Conservation (phyloP, 2,329 filamentous ascomycete genomes). For the Hypoxylon sp. region DNA sequence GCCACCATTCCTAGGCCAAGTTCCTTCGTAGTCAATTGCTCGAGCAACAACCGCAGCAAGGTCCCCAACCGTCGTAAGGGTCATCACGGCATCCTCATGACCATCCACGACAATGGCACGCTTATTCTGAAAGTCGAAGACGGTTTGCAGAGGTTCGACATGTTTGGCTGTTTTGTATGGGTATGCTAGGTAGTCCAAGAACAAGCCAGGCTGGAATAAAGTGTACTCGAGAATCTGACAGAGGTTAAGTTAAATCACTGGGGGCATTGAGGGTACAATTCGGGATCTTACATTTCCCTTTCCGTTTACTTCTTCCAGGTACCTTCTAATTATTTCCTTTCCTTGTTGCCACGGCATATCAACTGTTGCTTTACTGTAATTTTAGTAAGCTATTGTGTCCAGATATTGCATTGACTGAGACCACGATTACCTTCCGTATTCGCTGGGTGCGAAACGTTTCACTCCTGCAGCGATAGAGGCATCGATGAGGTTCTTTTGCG, state of each 20-base stretch:
- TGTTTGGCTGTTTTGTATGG: slow-evolving; percentile 64
- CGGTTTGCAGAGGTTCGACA: slow-evolving; percentile 58
- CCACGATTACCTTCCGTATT: slow-evolving; percentile 64
- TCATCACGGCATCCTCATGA: slow-evolving; percentile 60
- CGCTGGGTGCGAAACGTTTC: slow-evolving; percentile 73
- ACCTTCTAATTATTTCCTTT: slow-evolving; percentile 66
- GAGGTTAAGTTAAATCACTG: not conserved
- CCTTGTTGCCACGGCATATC: slow-evolving; percentile 65
- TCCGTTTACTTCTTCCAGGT: slow-evolving; percentile 67
- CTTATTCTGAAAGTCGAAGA: slow-evolving; percentile 59
- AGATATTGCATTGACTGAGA: not conserved
- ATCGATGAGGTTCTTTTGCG: slow-evolving; percentile 71
- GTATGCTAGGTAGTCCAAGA: slow-evolving; percentile 68
- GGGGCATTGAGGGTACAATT: not conserved
- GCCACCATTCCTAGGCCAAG: slow-evolving; percentile 61
- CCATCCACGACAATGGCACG: slow-evolving; percentile 62
- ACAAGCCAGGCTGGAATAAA: slow-evolving; percentile 69
- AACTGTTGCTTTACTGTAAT: slow-evolving; percentile 51
- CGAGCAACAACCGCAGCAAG: slow-evolving; percentile 57
- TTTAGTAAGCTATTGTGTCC: slow-evolving; percentile 14
- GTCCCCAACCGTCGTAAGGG: slow-evolving; percentile 62
- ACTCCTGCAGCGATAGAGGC: slow-evolving; percentile 72
- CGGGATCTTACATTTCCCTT: slow-evolving; percentile 57
- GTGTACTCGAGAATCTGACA: slow-evolving; percentile 69
- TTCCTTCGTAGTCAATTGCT: slow-evolving; percentile 61